phyloP scores from a whole-genome alignment of 257 asterid species.

The Sherardia arvensis region DNA sequence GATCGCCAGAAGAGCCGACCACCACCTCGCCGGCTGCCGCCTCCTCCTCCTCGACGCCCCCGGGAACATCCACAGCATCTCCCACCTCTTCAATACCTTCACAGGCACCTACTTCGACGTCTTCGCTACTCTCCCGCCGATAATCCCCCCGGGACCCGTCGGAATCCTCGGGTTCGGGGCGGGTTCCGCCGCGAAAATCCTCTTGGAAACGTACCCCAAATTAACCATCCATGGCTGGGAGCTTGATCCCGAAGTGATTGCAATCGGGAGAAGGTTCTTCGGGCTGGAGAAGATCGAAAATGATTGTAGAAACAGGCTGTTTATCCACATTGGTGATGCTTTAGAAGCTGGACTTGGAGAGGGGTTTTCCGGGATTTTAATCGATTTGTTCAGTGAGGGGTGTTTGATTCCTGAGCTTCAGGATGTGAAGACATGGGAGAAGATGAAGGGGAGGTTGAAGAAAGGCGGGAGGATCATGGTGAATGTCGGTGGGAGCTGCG shows the following conservation, averaged over 20 bases:
- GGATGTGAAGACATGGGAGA: slow-evolving; percentile 60
- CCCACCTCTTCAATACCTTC: slow-evolving; percentile 48
- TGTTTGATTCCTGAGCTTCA: slow-evolving; percentile 70
- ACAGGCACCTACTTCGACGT: slow-evolving; percentile 75
- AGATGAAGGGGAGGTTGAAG: slow-evolving; percentile 36
- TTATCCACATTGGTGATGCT: slow-evolving; percentile 58
- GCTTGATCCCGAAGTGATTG: slow-evolving; percentile 64
- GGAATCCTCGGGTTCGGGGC: slow-evolving; percentile 90
- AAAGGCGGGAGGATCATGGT: slow-evolving; percentile 79
- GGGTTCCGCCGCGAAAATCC: slow-evolving; percentile 58
- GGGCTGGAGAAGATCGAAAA: slow-evolving; percentile 59
- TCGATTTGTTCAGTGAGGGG: slow-evolving; percentile 68
- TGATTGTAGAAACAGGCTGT: slow-evolving; percentile 36
- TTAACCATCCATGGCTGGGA: slow-evolving; percentile 67
- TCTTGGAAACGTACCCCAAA: slow-evolving; percentile 52
- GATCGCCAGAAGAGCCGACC: slow-evolving; percentile 79
- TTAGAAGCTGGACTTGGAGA: slow-evolving; percentile 30
- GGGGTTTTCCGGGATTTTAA: slow-evolving; percentile 60
- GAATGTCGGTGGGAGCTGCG: slow-evolving; percentile 91
- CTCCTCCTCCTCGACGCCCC: slow-evolving; percentile 82
- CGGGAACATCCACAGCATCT: slow-evolving; percentile 95
- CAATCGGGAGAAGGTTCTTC: slow-evolving; percentile 71
- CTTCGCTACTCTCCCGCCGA: slow-evolving; percentile 72
- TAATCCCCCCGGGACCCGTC: slow-evolving; percentile 77
- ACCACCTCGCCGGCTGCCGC: slow-evolving; percentile 73